phyloP scores from a whole-genome alignment of 306 rosid genomes.

The Cicer judaicum region DNA sequence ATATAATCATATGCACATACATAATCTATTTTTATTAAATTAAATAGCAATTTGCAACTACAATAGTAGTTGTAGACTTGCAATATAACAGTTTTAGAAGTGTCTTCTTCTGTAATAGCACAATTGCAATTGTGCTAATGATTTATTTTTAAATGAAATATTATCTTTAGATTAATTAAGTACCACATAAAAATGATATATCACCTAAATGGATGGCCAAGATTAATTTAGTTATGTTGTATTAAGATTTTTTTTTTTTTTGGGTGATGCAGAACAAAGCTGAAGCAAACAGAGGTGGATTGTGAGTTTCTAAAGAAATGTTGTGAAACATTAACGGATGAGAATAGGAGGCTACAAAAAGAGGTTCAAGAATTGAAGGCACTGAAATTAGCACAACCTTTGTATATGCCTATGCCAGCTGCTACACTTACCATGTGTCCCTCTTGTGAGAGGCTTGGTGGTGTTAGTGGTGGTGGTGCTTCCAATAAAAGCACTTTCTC shows the following conservation, averaged over 20 bases:
- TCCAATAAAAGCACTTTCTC: slow-evolving; percentile 69
- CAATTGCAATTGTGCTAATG: background rate
- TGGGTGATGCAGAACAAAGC: slow-evolving; percentile 72
- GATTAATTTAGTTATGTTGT: background rate
- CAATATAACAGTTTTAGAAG: too few species aligned
- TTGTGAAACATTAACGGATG: slow-evolving; percentile 88
- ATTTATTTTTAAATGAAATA: background rate
- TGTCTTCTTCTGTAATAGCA: too few species aligned
- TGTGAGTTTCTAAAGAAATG: slow-evolving; percentile 93
- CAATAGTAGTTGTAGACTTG: too few species aligned
- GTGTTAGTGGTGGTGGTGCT: slow-evolving; percentile 41
- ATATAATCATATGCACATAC: background rate
- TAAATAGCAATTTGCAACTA: background rate
- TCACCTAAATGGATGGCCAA: background rate
- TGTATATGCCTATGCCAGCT: slow-evolving; percentile 93
- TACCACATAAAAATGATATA: background rate
- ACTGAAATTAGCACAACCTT: slow-evolving; percentile 66
- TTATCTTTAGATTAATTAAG: slow-evolving; percentile 5
- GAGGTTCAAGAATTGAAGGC: slow-evolving; percentile 89
- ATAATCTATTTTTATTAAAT: background rate
- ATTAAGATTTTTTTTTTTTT: background rate
- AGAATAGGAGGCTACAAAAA: slow-evolving; percentile 80
- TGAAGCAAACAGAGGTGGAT: slow-evolving; percentile 94
- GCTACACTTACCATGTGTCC: slow-evolving; percentile 94
- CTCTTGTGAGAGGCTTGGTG: slow-evolving; percentile 77